A percentile compares a stretch with the other conserved stretches of the same genome.
These are phyloP conservation scores for Physcia stellaris DNA, from an alignment of 495 filamentous ascomycete species.

Conservation along the genomic window DNA sequence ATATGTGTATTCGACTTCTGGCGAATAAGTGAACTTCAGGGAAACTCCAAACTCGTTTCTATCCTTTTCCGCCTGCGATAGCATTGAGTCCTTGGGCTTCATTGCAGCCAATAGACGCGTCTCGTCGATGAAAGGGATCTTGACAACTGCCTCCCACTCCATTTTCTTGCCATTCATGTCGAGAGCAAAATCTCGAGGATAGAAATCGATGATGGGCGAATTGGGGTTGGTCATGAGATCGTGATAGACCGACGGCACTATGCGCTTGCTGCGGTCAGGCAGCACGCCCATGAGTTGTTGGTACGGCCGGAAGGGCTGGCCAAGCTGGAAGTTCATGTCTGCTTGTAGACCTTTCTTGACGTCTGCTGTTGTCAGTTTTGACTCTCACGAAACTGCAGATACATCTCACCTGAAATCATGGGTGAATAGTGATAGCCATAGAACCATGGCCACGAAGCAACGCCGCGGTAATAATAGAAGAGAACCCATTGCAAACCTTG, in stretches of 20 bases:
- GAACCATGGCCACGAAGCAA: conserved; percentile 98
- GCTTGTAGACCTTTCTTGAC: conserved; percentile 78
- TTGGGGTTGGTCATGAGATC: conserved; percentile 79
- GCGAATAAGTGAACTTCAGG: conserved; percentile 81
- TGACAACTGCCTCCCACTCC: conserved; percentile 99
- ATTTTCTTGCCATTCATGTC: conserved; percentile 99
- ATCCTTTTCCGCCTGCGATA: conserved; percentile 60
- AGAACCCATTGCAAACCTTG: conserved; percentile 97
- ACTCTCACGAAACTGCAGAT: conserved; percentile 4
- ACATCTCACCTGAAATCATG: conserved; percentile 67
- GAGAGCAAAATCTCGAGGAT: conserved; percentile 91
- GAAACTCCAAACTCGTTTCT: conserved; percentile 86
- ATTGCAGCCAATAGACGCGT: conserved; percentile 71
- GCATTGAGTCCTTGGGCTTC: conserved; percentile 61
- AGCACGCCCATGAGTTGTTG: conserved; percentile 98
- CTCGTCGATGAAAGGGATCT: conserved; percentile 98
- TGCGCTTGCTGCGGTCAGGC: conserved; percentile 91
- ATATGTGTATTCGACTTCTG: conserved; percentile 63
- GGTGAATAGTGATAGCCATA: conserved; percentile 94
- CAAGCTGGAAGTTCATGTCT: conserved; percentile 81
- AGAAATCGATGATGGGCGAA: conserved; percentile 98
- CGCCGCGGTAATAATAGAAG: conserved; percentile 94
- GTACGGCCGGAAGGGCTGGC: conserved; percentile 85
- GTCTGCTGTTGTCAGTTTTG: conserved; percentile 39
- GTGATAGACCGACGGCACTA: conserved; percentile 78